Conservation (phyloP, 2,329 filamentous ascomycete genomes). For the Fusarium vanettenii region DNA sequence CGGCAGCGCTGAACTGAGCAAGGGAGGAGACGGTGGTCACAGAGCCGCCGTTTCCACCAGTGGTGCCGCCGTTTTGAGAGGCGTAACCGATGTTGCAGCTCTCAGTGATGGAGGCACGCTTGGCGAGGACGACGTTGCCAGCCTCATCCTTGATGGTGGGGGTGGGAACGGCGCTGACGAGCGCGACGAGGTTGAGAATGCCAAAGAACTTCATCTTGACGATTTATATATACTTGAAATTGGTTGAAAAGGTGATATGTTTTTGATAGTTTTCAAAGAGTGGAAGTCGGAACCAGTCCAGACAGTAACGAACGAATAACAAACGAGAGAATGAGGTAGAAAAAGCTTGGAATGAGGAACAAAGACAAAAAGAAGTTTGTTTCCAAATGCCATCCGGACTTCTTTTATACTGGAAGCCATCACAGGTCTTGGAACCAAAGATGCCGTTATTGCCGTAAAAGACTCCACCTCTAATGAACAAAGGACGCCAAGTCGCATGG, state of each 20-base stretch:
- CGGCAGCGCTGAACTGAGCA: constrained; percentile 59
- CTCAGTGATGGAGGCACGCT: constrained; percentile 51
- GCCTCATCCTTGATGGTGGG: constrained; percentile 44
- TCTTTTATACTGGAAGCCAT: constrained; percentile 38
- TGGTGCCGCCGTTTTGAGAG: constrained; percentile 56
- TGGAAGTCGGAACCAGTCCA: constrained; percentile 35
- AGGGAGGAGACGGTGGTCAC: constrained; percentile 59
- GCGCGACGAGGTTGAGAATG: constrained; percentile 45
- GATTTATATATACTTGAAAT: neutral
- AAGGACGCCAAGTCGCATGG: neutral
- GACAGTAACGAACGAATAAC: constrained; percentile 35
- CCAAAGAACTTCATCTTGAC: constrained; percentile 49
- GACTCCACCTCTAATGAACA: constrained; percentile 3
- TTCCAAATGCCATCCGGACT: neutral
- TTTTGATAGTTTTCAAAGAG: constrained; percentile 19
- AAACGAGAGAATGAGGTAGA: constrained; percentile 16
- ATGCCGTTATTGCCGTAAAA: constrained; percentile 15
- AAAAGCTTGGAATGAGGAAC: constrained; percentile 22
- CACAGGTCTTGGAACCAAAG: neutral
- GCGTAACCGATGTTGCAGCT: constrained; percentile 52
- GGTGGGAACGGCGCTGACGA: constrained; percentile 47
- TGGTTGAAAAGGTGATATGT: neutral
- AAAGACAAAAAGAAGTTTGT: neutral
- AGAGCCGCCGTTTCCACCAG: constrained; percentile 61
- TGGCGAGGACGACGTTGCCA: constrained; percentile 44